A percentile compares a stretch with the other conserved stretches of the same genome.
Conservation (phyloP, 1,284 basidiomycete genomes). For the Golubevia sp. region DNA sequence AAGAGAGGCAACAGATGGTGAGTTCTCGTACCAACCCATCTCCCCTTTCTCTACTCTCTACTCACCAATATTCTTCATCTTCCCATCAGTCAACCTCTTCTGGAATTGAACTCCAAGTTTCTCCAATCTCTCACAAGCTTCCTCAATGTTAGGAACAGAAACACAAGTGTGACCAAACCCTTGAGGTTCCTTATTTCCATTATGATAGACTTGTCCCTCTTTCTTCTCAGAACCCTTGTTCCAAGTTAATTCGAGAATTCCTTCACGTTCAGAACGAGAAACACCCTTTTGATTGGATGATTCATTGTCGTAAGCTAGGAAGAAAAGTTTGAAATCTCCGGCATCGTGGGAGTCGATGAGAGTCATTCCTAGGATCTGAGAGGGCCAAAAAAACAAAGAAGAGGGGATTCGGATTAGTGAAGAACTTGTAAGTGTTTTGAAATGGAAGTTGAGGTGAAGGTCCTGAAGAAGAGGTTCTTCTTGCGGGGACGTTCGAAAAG, state of each 20-base stretch:
- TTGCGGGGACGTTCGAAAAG: too few species aligned
- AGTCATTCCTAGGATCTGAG: conserved; percentile 81
- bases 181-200: conserved; percentile 50
- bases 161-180: conserved; percentile 13
- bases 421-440: too few species aligned
- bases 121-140: too few species aligned
- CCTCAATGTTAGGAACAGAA: too few species aligned
- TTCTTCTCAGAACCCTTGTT: conserved; percentile 60
- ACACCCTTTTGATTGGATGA: conserved; percentile 67
- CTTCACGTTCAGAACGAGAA: conserved; percentile 70
- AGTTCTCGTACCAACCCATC: too few species aligned
- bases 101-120: too few species aligned
- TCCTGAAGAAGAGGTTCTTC: too few species aligned
- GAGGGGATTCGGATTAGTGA: conserved; percentile 68
- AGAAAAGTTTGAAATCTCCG: conserved; percentile 76
- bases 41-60: too few species aligned
- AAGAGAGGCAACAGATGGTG: too few species aligned
- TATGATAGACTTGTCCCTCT: conserved; percentile 44
- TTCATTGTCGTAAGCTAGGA: conserved; percentile 78
- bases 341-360: conserved; percentile 66
- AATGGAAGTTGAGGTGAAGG: too few species aligned
- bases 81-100: too few species aligned
- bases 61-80: too few species aligned
- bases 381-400: not conserved
- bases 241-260: conserved; percentile 32